A percentile compares a stretch with the other conserved stretches of the same genome.
Conservation (phyloP, 768 basidiomycete species). For the Boletus eberwhitei region DNA sequence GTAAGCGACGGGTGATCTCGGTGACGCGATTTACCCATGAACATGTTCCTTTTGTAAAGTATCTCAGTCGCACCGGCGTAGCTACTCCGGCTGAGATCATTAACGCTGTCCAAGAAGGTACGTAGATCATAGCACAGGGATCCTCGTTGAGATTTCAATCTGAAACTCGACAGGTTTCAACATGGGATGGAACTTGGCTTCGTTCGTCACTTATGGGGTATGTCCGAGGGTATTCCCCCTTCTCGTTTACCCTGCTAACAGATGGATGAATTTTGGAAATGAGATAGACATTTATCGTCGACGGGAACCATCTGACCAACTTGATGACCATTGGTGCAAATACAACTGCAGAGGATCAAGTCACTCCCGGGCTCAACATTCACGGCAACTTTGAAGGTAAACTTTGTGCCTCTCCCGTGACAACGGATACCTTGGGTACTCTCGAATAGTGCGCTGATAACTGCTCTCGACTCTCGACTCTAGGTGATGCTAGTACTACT, state of each 20-base stretch:
- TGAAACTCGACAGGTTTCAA: slow-evolving; percentile 16
- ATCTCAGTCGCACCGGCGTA: slow-evolving; percentile 19
- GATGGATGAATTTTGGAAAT: not conserved
- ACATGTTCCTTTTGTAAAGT: slow-evolving; percentile 3
- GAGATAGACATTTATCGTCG: slow-evolving; percentile 22
- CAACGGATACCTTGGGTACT: not conserved
- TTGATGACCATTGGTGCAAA: slow-evolving; percentile 27
- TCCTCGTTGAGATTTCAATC: too few relatives aligned
- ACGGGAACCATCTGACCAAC: slow-evolving; percentile 29
- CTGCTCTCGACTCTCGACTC: not conserved
- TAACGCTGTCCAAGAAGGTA: slow-evolving; percentile 21
- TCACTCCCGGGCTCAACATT: slow-evolving; percentile 18
- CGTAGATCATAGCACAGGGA: not conserved
- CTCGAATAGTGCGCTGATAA: not conserved
- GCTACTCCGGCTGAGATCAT: slow-evolving; percentile 23
- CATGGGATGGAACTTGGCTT: slow-evolving; percentile 22
- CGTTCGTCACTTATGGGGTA: slow-evolving; percentile 22
- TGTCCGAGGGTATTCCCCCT: not conserved
- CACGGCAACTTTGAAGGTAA: slow-evolving; percentile 26
- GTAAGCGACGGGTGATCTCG: slow-evolving; percentile 6
- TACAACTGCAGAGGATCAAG: slow-evolving; percentile 4
- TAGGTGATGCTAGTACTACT: slow-evolving; percentile 27
- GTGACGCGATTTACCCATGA: not conserved
- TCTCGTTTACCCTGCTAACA: not conserved
- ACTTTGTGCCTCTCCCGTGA: not conserved